Evolutionary conservation across 805 yeast species (phyloP), one percentile per base, ranked within the genome.

Genomic region (Sugiyamaella smithiae): DNA sequence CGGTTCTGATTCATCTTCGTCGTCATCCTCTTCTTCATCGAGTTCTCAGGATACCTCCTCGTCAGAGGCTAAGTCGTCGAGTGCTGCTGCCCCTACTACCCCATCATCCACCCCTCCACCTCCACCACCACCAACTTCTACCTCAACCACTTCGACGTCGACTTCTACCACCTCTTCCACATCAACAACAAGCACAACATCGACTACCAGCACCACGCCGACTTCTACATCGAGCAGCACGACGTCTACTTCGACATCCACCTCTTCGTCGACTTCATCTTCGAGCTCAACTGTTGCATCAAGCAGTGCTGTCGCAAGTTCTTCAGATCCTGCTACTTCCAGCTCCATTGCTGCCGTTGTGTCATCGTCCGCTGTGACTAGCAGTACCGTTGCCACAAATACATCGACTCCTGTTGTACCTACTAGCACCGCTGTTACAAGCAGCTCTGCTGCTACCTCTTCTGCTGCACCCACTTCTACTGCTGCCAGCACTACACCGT

Each of bases 241-340:
- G 12, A 20, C 45, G n/a, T 29, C 43, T 1, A 16, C 44, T 26
- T 32, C 45, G 3, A 14, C 48, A 1, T 29, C 52, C 7, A 11
- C 54, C 14, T 33, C 57, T 12, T n/a, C 52, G 31, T 31, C 50
- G n/a, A 22, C 55, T 23, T 48, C 49, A 25, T 22, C 56, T 31
- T 42, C 56, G n/a, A 32, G 49, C 38, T 45, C 55, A 16, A 31
- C 52, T 19, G 9, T 53, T 11, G 37, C 57, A 14, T 16, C 38
- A 14, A 16, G 22, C 19, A 26, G 9, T 7, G 7, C 29, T 11
- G 11, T 11, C 29, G 9, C 29, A 26, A 26, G 9, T 26, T 26
- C 29, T 8, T 8, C 29, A 26, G 7, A 7, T 8, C 7, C 29
- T 26, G 7, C 29, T 7, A 26, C 29, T 26, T 26, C 29, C 9